Evolutionary conservation across 1,139 yeast species (phyloP).

Genomic region (Pichia sp.): DNA sequence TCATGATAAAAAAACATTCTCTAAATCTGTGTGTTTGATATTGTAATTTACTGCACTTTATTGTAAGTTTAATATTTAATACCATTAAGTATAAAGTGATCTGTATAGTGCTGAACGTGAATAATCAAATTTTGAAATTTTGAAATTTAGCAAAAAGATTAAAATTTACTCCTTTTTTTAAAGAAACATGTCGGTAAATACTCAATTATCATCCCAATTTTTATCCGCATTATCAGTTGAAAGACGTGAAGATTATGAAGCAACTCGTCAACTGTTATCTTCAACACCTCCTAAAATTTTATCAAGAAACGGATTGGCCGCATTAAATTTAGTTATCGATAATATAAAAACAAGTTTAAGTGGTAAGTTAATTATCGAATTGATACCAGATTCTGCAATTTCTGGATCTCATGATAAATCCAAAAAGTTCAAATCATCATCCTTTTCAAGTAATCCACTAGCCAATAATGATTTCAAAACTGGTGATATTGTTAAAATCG

Average conservation of each 20-base stretch:
- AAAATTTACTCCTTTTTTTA: background rate
- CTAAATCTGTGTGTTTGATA: background rate
- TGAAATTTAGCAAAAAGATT: background rate
- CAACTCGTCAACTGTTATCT: slow-evolving; percentile 44
- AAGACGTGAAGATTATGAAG: slow-evolving; percentile 51
- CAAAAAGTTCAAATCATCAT: background rate
- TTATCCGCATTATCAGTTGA: slow-evolving; percentile 50
- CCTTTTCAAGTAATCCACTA: background rate
- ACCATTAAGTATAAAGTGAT: background rate
- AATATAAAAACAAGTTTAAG: slow-evolving; percentile 73
- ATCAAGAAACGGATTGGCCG: slow-evolving; percentile 67
- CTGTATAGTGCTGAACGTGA: background rate
- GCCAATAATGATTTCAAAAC: slow-evolving; percentile 42
- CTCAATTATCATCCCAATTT: slow-evolving; percentile 38
- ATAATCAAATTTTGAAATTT: background rate
- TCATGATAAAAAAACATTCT: slow-evolving; percentile 1
- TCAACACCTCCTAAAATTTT: slow-evolving; percentile 58
- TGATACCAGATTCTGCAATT: slow-evolving; percentile 47
- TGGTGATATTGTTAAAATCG: slow-evolving; percentile 71
- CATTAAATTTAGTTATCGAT: slow-evolving; percentile 54
- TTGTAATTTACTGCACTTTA: background rate
- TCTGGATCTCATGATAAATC: slow-evolving; percentile 6
- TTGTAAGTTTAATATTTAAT: background rate
- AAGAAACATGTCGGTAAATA: slow-evolving; percentile 2
- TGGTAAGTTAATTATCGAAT: slow-evolving; percentile 65